Conservation (phyloP, 768 basidiomycete genomes). For the Mycena rebaudengoi region DNA sequence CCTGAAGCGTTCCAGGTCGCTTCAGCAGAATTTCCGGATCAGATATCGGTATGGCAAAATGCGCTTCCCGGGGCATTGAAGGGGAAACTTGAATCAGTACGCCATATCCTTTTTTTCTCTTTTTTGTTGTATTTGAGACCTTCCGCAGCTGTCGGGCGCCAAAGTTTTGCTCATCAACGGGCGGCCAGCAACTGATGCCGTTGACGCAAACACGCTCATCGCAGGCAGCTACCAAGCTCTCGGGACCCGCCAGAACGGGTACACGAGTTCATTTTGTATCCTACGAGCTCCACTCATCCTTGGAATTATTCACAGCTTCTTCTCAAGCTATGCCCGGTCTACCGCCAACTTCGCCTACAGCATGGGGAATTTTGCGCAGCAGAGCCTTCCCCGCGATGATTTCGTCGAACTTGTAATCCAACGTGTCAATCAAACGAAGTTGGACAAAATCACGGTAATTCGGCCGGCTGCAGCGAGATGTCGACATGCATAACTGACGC, state of each 20-base stretch:
- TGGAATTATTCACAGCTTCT: constrained; percentile 44
- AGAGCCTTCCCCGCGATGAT: constrained; percentile 61
- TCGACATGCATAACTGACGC: background rate
- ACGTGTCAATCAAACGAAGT: constrained; percentile 45
- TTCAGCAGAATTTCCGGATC: constrained; percentile 57
- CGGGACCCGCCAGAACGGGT: constrained; percentile 59
- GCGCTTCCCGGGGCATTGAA: constrained; percentile 54
- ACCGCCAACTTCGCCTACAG: constrained; percentile 50
- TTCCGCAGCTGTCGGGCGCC: constrained; percentile 54
- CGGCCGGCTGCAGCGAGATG: background rate
- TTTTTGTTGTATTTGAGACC: background rate
- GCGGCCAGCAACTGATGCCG: constrained; percentile 55
- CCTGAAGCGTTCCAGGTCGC: constrained; percentile 63
- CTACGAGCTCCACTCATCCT: background rate
- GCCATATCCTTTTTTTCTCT: constrained; percentile 10
- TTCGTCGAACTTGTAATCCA: constrained; percentile 56
- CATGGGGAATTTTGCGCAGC: constrained; percentile 65
- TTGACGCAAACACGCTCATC: constrained; percentile 59
- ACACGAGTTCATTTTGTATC: constrained; percentile 16
- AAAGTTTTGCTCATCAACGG: constrained; percentile 63
- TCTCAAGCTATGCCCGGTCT: constrained; percentile 52
- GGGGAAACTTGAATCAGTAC: constrained; percentile 54
- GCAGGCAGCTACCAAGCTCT: constrained; percentile 63
- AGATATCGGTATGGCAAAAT: constrained; percentile 63
- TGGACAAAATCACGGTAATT: constrained; percentile 57